phyloP scores from a whole-genome alignment of 2,329 filamentous ascomycete species.

The Xylariaceae sp. region DNA sequence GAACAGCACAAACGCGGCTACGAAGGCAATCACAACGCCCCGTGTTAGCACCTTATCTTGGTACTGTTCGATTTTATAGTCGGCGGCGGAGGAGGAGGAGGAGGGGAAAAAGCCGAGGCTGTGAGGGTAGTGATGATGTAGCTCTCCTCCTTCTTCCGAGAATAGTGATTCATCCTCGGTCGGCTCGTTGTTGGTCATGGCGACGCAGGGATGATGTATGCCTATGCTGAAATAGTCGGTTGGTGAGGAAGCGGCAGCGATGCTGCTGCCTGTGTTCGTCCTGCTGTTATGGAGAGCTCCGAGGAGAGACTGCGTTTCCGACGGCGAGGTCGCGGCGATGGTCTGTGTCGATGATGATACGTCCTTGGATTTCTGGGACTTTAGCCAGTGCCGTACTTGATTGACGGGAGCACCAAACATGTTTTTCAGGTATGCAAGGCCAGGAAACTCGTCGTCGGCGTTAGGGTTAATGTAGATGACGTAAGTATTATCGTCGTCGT shows the following conservation, averaged over 20 bases:
- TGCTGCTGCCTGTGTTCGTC: background rate
- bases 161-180: slow-evolving; percentile 49
- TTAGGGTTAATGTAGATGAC: slow-evolving; percentile 78
- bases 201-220: too few relatives aligned
- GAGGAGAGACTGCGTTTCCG: slow-evolving; percentile 41
- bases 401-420: slow-evolving; percentile 58
- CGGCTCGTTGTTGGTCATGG: slow-evolving; percentile 29
- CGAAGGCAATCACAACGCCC: slow-evolving; percentile 61
- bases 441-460: slow-evolving; percentile 64
- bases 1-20: slow-evolving; percentile 67
- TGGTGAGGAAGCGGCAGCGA: slow-evolving; percentile 6
- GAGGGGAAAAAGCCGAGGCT: slow-evolving; percentile 44
- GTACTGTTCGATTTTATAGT: slow-evolving; percentile 57
- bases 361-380: slow-evolving; percentile 17
- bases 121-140: background rate
- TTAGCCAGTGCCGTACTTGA: slow-evolving; percentile 60
- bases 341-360: background rate
- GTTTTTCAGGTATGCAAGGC: slow-evolving; percentile 64
- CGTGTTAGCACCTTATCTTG: slow-evolving; percentile 63
- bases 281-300: background rate
- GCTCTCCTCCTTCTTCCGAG: slow-evolving; percentile 15
- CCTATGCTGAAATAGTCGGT: slow-evolving; percentile 41
- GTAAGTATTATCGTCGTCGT: slow-evolving; percentile 67
- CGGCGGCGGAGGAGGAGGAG: slow-evolving; percentile 55
- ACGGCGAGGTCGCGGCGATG: slow-evolving; percentile 8